Evolutionary conservation across 257 asterid genomes (phyloP).

Genomic region (Solanum chiquidenum): DNA sequence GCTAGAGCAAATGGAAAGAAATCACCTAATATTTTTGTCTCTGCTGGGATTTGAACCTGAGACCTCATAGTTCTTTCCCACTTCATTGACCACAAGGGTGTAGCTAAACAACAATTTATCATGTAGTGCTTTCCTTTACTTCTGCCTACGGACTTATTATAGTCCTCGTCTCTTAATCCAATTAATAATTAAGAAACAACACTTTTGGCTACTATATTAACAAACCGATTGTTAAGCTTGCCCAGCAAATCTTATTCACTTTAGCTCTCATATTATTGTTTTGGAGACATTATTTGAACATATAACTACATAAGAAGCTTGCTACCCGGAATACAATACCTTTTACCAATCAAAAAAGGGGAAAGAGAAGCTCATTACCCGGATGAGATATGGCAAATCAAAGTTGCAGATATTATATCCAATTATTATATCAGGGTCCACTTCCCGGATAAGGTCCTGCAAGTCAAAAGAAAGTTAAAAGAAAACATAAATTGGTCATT

Average conservation of each 20-base stretch:
- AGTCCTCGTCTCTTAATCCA: background rate
- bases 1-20: background rate
- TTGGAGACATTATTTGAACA: background rate
- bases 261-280: background rate
- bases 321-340: conserved; percentile 35
- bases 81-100: background rate
- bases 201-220: background rate
- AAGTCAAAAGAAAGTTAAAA: conserved; percentile 1
- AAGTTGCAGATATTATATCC: conserved; percentile 98
- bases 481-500: background rate
- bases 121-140: background rate
- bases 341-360: background rate
- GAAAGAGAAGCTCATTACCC: conserved; percentile 28
- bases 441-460: conserved; percentile 87
- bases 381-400: conserved; percentile 95
- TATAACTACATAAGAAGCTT: background rate
- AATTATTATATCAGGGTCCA: conserved; percentile 93
- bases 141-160: background rate
- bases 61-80: background rate
- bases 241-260: background rate
- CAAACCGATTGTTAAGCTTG: background rate
- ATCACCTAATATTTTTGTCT: background rate
- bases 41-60: background rate
- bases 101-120: background rate
- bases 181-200: background rate